phyloP scores from a whole-genome alignment of 805 yeast species.

The Cyberlindnera veronae region DNA sequence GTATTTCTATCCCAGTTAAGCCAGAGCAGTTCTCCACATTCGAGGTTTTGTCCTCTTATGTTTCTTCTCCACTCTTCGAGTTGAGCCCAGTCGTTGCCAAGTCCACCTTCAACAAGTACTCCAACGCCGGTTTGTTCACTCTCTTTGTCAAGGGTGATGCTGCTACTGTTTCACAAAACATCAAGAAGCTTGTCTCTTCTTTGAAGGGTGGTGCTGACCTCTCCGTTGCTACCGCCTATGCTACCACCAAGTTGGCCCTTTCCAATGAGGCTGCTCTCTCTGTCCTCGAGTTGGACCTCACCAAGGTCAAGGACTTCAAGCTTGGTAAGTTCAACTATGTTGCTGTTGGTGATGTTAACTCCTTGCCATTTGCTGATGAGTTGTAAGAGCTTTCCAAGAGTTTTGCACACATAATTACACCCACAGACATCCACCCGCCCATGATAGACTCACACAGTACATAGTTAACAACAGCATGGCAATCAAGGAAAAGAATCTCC shows the following conservation, averaged over 20 bases:
- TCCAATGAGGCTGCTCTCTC: conserved; percentile 36
- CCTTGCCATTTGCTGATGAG: conserved; percentile 87
- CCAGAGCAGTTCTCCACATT: conserved; percentile 60
- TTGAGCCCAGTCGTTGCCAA: conserved; percentile 49
- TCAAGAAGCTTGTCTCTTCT: conserved; percentile 53
- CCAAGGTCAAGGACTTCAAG: conserved; percentile 40
- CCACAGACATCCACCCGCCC: neutral
- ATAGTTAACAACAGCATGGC: conserved; percentile 6
- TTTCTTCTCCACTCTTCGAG: conserved; percentile 57
- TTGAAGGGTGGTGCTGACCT: conserved; percentile 53
- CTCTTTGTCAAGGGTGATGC: conserved; percentile 62
- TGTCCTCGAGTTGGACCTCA: conserved; percentile 35
- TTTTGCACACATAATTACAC: neutral
- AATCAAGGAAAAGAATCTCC: neutral
- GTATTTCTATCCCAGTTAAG: conserved; percentile 76
- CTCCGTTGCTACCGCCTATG: conserved; percentile 55
- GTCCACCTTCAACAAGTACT: conserved; percentile 57
- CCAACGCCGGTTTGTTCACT: conserved; percentile 79
- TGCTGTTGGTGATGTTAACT: conserved; percentile 84
- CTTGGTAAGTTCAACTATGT: conserved; percentile 73
- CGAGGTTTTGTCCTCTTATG: conserved; percentile 67
- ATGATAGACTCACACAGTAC: conserved; percentile 9
- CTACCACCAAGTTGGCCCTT: conserved; percentile 41
- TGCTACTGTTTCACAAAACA: conserved; percentile 53
- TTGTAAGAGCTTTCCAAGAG: conserved; percentile 44